Evolutionary conservation across 1,139 yeast species (phyloP).

Genomic region (Tardiomyces depauwii): DNA sequence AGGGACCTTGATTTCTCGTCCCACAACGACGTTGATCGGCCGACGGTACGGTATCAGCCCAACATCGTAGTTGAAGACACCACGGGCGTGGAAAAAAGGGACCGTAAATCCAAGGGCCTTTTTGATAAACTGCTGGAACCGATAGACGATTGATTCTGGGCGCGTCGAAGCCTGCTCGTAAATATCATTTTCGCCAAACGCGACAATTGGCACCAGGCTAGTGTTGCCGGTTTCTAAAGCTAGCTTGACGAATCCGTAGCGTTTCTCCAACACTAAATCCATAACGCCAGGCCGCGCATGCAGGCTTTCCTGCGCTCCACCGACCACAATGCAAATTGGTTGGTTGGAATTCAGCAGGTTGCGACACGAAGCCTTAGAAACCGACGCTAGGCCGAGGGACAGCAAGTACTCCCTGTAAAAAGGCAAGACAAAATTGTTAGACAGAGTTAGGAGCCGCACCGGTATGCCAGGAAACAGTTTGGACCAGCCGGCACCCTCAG

Average conservation of each 20-base stretch:
- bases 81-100: slow-evolving; percentile 88
- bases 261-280: slow-evolving; percentile 58
- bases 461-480: slow-evolving; percentile 72
- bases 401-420: slow-evolving; percentile 77
- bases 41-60: slow-evolving; percentile 82
- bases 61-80: slow-evolving; percentile 84
- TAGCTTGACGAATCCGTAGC: slow-evolving; percentile 82
- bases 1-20: slow-evolving; percentile 70
- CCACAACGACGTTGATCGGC: slow-evolving; percentile 64
- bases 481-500: slow-evolving; percentile 66
- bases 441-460: slow-evolving; percentile 65
- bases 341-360: slow-evolving; percentile 48
- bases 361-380: slow-evolving; percentile 62
- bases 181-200: slow-evolving; percentile 80
- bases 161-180: slow-evolving; percentile 53
- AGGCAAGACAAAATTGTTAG: slow-evolving; percentile 81
- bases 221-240: slow-evolving; percentile 77
- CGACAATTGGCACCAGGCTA: slow-evolving; percentile 74
- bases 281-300: slow-evolving; percentile 50
- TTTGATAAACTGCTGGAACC: slow-evolving; percentile 64
- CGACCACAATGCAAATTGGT: slow-evolving; percentile 82
- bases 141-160: slow-evolving; percentile 40
- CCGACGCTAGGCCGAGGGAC: slow-evolving; percentile 77
- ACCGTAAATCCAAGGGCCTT: slow-evolving; percentile 66
- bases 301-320: slow-evolving; percentile 90